These are phyloP conservation scores for Jatropha multifida DNA, from an alignment of 441 rosid species.

Conservation along the genomic window DNA sequence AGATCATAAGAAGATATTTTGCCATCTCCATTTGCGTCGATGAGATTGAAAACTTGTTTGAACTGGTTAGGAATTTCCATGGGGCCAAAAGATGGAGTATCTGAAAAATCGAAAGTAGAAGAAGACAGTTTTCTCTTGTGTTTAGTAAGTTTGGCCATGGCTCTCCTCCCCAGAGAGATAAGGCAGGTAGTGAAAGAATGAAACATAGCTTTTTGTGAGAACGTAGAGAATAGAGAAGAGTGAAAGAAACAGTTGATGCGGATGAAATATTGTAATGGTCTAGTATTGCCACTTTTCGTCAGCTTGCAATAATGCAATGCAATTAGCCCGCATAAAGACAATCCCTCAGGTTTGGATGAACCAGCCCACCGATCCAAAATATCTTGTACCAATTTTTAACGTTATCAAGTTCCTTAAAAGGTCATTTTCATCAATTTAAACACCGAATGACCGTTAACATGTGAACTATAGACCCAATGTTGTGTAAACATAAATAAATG, in stretches of 20 bases:
- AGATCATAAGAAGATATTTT: slow-evolving; percentile 50
- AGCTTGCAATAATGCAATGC: slow-evolving; percentile 14
- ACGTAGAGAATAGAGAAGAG: neutral
- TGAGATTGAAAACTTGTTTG: slow-evolving; percentile 29
- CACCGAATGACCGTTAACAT: too few species aligned
- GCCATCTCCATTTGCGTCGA: slow-evolving; percentile 50
- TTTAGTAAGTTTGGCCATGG: slow-evolving; percentile 6
- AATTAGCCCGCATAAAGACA: too few species aligned
- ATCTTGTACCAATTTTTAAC: too few species aligned
- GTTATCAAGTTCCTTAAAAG: too few species aligned
- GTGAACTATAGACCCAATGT: too few species aligned
- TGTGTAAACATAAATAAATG: too few species aligned
- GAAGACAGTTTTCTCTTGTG: slow-evolving; percentile 22
- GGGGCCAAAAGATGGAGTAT: slow-evolving; percentile 33
- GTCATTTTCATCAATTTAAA: too few species aligned
- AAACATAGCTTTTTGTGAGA: slow-evolving; percentile 9
- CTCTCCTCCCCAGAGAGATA: slow-evolving; percentile 24
- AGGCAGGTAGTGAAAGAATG: slow-evolving; percentile 25
- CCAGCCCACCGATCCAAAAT: too few species aligned
- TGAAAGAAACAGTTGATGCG: neutral
- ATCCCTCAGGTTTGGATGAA: too few species aligned
- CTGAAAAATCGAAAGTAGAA: slow-evolving; percentile 25
- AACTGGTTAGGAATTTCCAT: slow-evolving; percentile 31
- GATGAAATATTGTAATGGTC: neutral
- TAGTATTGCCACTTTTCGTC: neutral